Conservation (phyloP, 169 alveolate species). For the Plasmodium knowlesi region DNA sequence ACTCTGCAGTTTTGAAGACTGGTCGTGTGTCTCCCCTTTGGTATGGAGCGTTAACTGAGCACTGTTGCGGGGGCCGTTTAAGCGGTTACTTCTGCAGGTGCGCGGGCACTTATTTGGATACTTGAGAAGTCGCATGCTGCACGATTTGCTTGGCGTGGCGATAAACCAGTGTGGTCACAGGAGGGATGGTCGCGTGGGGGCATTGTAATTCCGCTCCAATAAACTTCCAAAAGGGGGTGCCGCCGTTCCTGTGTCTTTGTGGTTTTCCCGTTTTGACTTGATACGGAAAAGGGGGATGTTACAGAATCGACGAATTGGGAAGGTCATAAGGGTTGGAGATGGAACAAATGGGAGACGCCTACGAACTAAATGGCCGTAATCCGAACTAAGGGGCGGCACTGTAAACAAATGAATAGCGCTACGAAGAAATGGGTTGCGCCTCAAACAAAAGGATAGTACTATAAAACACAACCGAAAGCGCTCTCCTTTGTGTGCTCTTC, state of each 20-base stretch:
- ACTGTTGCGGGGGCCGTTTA: neutral
- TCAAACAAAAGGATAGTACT: neutral
- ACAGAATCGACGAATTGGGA: neutral
- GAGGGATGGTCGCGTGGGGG: neutral
- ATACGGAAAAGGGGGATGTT: neutral
- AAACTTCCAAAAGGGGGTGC: neutral
- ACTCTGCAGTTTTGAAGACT: neutral
- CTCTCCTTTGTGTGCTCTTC: neutral
- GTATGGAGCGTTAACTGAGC: slow-evolving; percentile 1
- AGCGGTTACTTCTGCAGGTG: neutral
- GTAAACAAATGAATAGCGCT: neutral
- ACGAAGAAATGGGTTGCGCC: neutral
- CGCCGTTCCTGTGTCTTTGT: neutral
- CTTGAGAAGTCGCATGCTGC: neutral
- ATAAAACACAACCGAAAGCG: neutral
- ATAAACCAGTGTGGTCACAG: neutral
- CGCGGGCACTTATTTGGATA: neutral
- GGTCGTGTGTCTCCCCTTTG: neutral
- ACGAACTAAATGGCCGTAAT: too few relatives aligned
- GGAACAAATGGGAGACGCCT: neutral
- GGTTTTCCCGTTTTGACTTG: neutral
- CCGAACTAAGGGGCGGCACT: neutral
- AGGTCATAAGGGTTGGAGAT: neutral
- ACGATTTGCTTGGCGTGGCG: neutral
- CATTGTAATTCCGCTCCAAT: neutral